These are phyloP conservation scores for Trichoderma sp. DNA, from an alignment of 2,329 filamentous ascomycete species.

Conservation along the genomic window DNA sequence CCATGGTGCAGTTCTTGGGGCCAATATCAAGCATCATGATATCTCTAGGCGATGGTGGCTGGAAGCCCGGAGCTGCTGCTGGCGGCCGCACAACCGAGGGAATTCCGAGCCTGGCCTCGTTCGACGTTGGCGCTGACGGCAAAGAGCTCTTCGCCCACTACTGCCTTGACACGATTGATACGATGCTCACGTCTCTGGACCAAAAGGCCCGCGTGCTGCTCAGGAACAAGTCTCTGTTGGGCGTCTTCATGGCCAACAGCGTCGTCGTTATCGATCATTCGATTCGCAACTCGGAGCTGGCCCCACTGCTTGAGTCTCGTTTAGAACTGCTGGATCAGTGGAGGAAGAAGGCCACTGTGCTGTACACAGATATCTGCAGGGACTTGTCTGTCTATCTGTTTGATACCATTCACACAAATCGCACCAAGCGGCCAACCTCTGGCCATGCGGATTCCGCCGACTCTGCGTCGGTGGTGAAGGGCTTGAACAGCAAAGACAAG, in stretches of 20 bases:
- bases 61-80: conserved; percentile 61
- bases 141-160: conserved; percentile 88
- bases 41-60: conserved; percentile 89
- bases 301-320: conserved; percentile 67
- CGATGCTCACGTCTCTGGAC: conserved; percentile 74
- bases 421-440: conserved; percentile 70
- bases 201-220: conserved; percentile 71
- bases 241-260: conserved; percentile 89
- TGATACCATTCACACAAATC: conserved; percentile 89
- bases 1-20: conserved; percentile 82
- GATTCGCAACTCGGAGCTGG: conserved; percentile 79
- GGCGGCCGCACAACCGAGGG: conserved; percentile 62
- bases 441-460: conserved; percentile 81
- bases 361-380: conserved; percentile 86
- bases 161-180: conserved; percentile 83
- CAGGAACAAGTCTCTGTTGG: conserved; percentile 76
- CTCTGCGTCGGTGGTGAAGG: conserved; percentile 81
- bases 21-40: conserved; percentile 89
- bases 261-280: conserved; percentile 81
- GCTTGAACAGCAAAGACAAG: conserved; percentile 84
- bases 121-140: conserved; percentile 88
- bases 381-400: conserved; percentile 83
- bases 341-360: conserved; percentile 80
- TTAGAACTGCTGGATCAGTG: conserved; percentile 73
- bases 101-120: conserved; percentile 71